Evolutionary conservation across 2,329 filamentous ascomycete species (phyloP).

Genomic region (Sodiomyces alkalinus): DNA sequence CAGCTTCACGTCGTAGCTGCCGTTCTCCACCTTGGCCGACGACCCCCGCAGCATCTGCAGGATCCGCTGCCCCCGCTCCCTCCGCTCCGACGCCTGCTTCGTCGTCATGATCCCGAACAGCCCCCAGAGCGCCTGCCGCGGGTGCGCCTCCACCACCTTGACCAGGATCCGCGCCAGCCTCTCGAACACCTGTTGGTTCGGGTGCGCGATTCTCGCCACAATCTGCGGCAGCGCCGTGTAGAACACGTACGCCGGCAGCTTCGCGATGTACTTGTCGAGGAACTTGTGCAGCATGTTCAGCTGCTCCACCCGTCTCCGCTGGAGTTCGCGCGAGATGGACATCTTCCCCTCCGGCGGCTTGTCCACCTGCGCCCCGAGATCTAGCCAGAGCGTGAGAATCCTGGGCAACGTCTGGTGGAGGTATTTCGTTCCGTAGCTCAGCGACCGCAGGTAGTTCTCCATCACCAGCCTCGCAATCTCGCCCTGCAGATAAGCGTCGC

Average conservation of each 20-base stretch:
- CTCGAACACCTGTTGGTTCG: conserved; percentile 61
- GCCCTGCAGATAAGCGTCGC: conserved; percentile 60
- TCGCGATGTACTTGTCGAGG: conserved; percentile 62
- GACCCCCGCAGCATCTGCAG: conserved; percentile 31
- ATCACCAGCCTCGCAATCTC: conserved; percentile 80
- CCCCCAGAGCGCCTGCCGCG: conserved; percentile 84
- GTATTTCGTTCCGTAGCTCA: conserved; percentile 85
- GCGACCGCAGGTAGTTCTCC: conserved; percentile 80
- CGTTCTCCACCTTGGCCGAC: conserved; percentile 34
- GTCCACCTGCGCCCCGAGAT: conserved; percentile 65
- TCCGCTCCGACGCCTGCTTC: conserved; percentile 52
- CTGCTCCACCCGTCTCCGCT: conserved; percentile 43
- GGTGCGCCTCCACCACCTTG: conserved; percentile 75
- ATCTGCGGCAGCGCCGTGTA: conserved; percentile 81
- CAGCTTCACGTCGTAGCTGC: conserved; percentile 45
- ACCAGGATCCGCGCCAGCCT: conserved; percentile 65
- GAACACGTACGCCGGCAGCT: conserved; percentile 62
- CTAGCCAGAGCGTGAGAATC: conserved; percentile 84
- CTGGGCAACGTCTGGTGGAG: conserved; percentile 89
- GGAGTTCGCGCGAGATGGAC: conserved; percentile 35
- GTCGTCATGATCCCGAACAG: conserved; percentile 78
- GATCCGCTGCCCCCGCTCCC: conserved; percentile 34
- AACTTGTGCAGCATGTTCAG: conserved; percentile 58
- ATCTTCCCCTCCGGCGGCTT: conserved; percentile 41
- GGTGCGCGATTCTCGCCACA: conserved; percentile 87